Evolutionary conservation across 768 basidiomycete species (phyloP).

Genomic region (Boletales sp.): DNA sequence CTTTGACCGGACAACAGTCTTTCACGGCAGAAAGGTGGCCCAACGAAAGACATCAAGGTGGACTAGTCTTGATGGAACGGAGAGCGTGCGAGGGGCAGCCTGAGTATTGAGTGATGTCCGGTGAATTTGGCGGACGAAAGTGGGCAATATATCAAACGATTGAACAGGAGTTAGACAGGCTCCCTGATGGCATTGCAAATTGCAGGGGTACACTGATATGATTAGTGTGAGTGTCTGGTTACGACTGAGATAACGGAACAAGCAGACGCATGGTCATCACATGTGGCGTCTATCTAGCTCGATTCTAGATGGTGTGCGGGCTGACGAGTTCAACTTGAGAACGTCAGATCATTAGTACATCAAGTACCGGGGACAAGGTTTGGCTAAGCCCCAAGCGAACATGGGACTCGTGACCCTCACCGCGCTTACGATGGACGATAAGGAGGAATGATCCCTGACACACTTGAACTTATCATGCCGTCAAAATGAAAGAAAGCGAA

Average conservation of each 20-base stretch:
- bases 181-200: background rate
- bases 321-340: background rate
- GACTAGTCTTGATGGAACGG: constrained; percentile 13
- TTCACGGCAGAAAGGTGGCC: constrained; percentile 14
- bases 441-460: too few species aligned
- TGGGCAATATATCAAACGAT: background rate
- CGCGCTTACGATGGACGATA: too few species aligned
- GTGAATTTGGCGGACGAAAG: background rate
- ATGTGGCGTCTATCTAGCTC: too few species aligned
- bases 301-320: background rate
- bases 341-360: too few species aligned
- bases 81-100: background rate
- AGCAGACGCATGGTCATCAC: too few species aligned
- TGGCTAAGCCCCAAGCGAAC: too few species aligned
- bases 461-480: too few species aligned
- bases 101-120: background rate
- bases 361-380: too few species aligned
- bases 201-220: too few species aligned
- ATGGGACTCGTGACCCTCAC: too few species aligned
- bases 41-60: constrained; percentile 15
- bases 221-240: background rate
- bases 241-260: constrained; percentile 6
- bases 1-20: constrained; percentile 22
- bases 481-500: too few species aligned
- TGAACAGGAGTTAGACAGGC: background rate